phyloP scores from a whole-genome alignment of 768 basidiomycete species.

The Lactarius tabidus region DNA sequence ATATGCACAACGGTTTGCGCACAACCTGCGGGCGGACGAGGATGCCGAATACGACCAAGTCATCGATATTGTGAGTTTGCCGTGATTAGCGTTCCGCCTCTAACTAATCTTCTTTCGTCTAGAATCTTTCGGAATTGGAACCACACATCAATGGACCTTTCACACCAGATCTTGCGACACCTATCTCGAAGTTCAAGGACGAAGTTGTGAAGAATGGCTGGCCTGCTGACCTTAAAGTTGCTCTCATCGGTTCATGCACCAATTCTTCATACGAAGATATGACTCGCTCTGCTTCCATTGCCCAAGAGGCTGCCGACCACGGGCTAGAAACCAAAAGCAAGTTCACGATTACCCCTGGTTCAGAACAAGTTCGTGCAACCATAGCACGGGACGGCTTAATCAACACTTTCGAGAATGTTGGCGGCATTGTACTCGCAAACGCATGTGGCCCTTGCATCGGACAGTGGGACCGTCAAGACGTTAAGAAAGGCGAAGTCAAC shows the following conservation, averaged over 20 bases:
- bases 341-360: constrained; percentile 98
- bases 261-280: constrained; percentile 99
- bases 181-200: constrained; percentile 90
- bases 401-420: constrained; percentile 77
- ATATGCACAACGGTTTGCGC: constrained; percentile 84
- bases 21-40: constrained; percentile 87
- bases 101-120: constrained; percentile 1
- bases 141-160: constrained; percentile 99
- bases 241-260: constrained; percentile 98
- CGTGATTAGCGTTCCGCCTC: neutral
- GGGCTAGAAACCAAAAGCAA: constrained; percentile 86
- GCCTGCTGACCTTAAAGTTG: constrained; percentile 96
- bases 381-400: constrained; percentile 96
- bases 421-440: constrained; percentile 93
- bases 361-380: constrained; percentile 97
- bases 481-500: constrained; percentile 95
- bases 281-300: constrained; percentile 95
- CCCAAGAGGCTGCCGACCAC: constrained; percentile 80
- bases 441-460: constrained; percentile 99
- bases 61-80: constrained; percentile 76
- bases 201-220: constrained; percentile 94
- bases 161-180: constrained; percentile 99
- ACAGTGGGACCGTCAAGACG: constrained; percentile 97
- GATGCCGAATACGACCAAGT: constrained; percentile 89
- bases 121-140: constrained; percentile 96